Conservation (phyloP, 1,284 basidiomycete species). For the Sporisorium iseilematis-ciliati region DNA sequence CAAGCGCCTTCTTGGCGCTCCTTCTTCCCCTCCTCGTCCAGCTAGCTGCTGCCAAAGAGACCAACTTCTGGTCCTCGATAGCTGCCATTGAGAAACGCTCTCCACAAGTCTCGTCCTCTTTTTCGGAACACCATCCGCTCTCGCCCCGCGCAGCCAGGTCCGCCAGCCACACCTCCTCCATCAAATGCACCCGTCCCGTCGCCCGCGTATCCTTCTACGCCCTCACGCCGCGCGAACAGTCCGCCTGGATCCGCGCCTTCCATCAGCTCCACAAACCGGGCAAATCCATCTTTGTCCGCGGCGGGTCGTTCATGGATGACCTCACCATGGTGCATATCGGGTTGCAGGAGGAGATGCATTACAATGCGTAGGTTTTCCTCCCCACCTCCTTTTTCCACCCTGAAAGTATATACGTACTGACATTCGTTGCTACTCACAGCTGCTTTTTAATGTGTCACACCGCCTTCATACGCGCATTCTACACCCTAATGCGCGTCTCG, state of each 20-base stretch:
- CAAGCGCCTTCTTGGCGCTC: neutral
- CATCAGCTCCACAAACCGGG: neutral
- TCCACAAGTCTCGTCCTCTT: too few species aligned
- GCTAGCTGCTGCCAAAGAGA: neutral
- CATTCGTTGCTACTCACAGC: too few species aligned
- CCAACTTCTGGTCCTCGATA: conserved; percentile 24
- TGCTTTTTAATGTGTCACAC: too few species aligned
- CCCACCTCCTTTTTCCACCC: too few species aligned
- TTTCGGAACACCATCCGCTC: too few species aligned
- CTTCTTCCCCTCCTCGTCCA: neutral
- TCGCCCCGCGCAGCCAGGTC: too few species aligned
- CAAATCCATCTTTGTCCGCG: conserved; percentile 35
- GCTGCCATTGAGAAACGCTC: conserved; percentile 11
- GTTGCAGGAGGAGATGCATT: conserved; percentile 44
- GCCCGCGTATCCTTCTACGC: conserved; percentile 37
- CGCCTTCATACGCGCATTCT: too few species aligned
- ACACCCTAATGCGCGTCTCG: conserved; percentile 27
- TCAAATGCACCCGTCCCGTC: conserved; percentile 33
- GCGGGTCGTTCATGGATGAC: conserved; percentile 39
- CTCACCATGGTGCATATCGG: conserved; percentile 35
- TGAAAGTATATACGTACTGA: too few species aligned
- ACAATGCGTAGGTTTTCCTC: conserved; percentile 44
- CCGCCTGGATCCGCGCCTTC: conserved; percentile 25
- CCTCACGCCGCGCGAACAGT: conserved; percentile 11
- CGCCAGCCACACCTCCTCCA: conserved; percentile 4